A percentile compares a stretch with the other conserved stretches of the same genome.
phyloP scores from a whole-genome alignment of 805 yeast species.

The Clavispora vitiphila region DNA sequence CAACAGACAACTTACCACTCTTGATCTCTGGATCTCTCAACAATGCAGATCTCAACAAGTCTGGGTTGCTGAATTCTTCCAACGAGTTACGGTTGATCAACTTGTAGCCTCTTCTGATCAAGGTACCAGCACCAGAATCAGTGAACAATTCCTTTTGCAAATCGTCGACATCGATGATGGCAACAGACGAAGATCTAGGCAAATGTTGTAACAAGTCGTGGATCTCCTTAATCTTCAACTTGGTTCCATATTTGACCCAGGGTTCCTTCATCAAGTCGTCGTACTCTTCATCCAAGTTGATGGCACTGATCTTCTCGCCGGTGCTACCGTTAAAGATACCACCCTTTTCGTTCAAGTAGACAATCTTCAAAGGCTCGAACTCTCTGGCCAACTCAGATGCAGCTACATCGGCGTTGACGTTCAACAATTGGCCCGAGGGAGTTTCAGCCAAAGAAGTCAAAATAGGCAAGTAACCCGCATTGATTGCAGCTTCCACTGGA shows the following conservation, averaged over 20 bases:
- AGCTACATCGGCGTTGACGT: conserved; percentile 98
- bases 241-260: conserved; percentile 99
- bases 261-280: conserved; percentile 85
- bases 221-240: conserved; percentile 93
- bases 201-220: conserved; percentile 88
- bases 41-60: conserved; percentile 69
- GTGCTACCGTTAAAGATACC: conserved; percentile 92
- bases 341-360: conserved; percentile 94
- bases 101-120: conserved; percentile 95
- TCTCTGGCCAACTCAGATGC: conserved; percentile 97
- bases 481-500: conserved; percentile 88
- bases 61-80: conserved; percentile 67
- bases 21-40: conserved; percentile 71
- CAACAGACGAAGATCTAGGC: conserved; percentile 97
- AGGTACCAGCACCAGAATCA: conserved; percentile 98
- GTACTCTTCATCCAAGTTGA: conserved; percentile 94
- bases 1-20: conserved; percentile 67
- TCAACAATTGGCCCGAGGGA: conserved; percentile 90
- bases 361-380: conserved; percentile 94
- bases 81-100: conserved; percentile 66
- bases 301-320: conserved; percentile 82
- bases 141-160: conserved; percentile 96
- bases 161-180: conserved; percentile 92
- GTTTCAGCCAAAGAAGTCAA: conserved; percentile 97
- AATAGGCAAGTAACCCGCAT: conserved; percentile 95